Percentiles rank a stretch among this genome's conserved stretches.
phyloP scores from a whole-genome alignment of 352 stramenopile genomes.

The Phytophthora sansomeana region DNA sequence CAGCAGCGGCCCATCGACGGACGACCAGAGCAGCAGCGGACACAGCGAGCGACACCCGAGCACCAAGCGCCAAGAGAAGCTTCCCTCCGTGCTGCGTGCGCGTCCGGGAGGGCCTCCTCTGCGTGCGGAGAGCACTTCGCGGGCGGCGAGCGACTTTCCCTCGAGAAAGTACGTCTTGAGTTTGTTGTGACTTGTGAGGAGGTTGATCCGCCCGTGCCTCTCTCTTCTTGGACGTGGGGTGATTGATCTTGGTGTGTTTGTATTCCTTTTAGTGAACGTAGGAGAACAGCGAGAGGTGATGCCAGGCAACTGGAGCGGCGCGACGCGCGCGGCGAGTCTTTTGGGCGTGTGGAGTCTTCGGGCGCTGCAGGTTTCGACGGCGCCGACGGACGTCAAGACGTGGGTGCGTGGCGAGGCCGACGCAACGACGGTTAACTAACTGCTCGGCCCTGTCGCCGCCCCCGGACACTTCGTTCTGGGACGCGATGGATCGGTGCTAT shows the following conservation, averaged over 20 bases:
- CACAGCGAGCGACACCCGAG: too few relatives aligned
- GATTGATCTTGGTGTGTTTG: conserved; percentile 4
- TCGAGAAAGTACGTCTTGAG: too few relatives aligned
- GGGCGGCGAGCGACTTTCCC: too few relatives aligned
- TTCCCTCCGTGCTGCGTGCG: too few relatives aligned
- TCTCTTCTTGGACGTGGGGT: background rate
- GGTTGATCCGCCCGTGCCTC: background rate
- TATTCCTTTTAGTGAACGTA: conserved; percentile 16
- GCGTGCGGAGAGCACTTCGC: too few relatives aligned
- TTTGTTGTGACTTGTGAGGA: too few relatives aligned
- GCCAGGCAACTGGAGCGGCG: conserved; percentile 14
- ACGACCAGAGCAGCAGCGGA: too few relatives aligned
- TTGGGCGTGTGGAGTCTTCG: conserved; percentile 27
- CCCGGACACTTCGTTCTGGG: conserved; percentile 63
- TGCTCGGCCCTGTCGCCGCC: conserved; percentile 64
- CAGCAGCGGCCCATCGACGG: too few relatives aligned
- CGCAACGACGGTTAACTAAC: conserved; percentile 40
- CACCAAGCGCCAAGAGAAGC: too few relatives aligned
- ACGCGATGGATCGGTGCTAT: conserved; percentile 74
- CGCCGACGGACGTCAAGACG: conserved; percentile 27
- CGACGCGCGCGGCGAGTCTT: conserved; percentile 20
- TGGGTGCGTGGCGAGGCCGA: conserved; percentile 35
- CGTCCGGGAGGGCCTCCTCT: too few relatives aligned
- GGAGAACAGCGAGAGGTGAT: conserved; percentile 24
- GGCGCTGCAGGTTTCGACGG: conserved; percentile 25